Evolutionary conservation across 306 rosid genomes (phyloP), one percentile per base, ranked within the genome.

Genomic region (Myrica gale): DNA sequence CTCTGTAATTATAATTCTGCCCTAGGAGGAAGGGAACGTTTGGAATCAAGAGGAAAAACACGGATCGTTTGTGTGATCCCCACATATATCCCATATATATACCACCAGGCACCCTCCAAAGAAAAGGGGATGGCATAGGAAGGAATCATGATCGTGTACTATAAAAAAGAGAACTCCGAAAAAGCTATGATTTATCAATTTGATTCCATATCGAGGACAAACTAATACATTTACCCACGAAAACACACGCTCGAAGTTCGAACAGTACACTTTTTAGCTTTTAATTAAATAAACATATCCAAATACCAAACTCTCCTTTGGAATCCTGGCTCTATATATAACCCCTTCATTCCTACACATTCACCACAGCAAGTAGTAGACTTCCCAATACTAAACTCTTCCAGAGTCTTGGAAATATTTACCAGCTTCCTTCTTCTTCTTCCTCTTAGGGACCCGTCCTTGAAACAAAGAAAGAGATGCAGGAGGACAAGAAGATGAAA

Each of bases 401-500:
- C 69, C 21, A 15, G 6, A 37, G 20, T 19, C 23, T n/a, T 1
- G 37, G 6, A 39, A 26, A 32, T 65, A 41, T 7, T 13, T 9
- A 12, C 44, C 5, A 2, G 8, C 32, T 41, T 69, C 73, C 15
- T 68, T 4, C 11, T 32, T 32, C 37, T 32, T 32, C 32, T 26
- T 26, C 37, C 37, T 2, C 37, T 13, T 66, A 53, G 4, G 17
- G 20, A 44, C 47, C 45, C 52, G 8, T 69, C 20, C 74, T 11
- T 9, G 37, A 32, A 45, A 17, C 9, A 16, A 69, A 44, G 39
- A 72, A 16, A 32, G 39, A 48, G 9, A 76, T 17, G 23, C 13
- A 83, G 2, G 80, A 80, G 8, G 71, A 42, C 7, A 87, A 83
- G 92, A 91, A 89, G 83, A 87, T 78, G 90, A 91, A 91, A 83